Evolutionary conservation across 768 basidiomycete species (phyloP).

Genomic region (Trametes meyenii): DNA sequence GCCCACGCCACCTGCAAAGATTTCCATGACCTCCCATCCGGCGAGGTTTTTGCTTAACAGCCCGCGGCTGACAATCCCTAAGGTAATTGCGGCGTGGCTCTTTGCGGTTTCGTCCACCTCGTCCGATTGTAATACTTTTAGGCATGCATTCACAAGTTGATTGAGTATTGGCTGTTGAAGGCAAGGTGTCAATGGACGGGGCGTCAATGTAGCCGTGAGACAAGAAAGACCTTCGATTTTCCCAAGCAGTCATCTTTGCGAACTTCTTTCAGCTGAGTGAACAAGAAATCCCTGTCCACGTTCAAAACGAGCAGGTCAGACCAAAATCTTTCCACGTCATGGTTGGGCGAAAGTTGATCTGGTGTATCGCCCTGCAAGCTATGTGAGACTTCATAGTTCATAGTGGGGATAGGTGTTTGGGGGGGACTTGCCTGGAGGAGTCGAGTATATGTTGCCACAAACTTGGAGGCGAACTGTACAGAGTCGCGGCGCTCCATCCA

Average conservation of each 20-base stretch:
- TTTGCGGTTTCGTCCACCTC: conserved; percentile 40
- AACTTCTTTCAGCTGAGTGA: conserved; percentile 41
- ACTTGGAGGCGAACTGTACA: conserved; percentile 46
- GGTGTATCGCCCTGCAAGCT: conserved; percentile 44
- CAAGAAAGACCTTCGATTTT: not conserved
- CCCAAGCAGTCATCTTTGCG: conserved; percentile 55
- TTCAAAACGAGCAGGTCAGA: conserved; percentile 53
- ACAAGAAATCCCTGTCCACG: conserved; percentile 51
- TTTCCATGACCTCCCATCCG: conserved; percentile 76
- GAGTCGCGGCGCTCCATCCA: conserved; percentile 8
- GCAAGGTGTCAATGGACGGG: not conserved
- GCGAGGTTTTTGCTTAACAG: conserved; percentile 59
- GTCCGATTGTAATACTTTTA: conserved; percentile 41
- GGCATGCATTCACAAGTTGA: conserved; percentile 50
- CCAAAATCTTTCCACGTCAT: conserved; percentile 53
- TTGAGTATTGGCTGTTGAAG: conserved; percentile 53
- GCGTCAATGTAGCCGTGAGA: conserved; percentile 20
- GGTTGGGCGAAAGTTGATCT: conserved; percentile 46
- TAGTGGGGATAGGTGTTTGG: not conserved
- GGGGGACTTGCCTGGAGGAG: conserved; percentile 46
- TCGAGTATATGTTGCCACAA: conserved; percentile 49
- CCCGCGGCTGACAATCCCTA: conserved; percentile 49
- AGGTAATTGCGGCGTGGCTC: conserved; percentile 52
- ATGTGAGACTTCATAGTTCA: not conserved
- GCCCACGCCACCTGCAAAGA: conserved; percentile 61